Evolutionary conservation across 2,329 filamentous ascomycete genomes (phyloP).

Genomic region (Scolecobasidium constrictum): DNA sequence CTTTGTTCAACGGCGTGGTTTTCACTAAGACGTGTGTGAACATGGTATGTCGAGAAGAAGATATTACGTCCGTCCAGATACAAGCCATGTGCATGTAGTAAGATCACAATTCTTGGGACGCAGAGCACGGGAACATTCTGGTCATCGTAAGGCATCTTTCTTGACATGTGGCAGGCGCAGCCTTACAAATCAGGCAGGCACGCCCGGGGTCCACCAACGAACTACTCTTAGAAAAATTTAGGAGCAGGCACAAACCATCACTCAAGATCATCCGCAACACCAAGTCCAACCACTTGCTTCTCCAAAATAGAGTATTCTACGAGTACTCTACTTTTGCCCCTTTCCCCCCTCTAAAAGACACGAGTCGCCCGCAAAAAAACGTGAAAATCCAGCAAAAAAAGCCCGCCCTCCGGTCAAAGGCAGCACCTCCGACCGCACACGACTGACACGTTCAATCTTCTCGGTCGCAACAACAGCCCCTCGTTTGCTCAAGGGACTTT

Average conservation of each 20-base stretch:
- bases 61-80: too few species aligned
- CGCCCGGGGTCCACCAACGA: not conserved
- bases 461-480: not conserved
- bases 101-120: too few species aligned
- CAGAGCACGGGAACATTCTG: too few species aligned
- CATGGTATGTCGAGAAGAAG: too few species aligned
- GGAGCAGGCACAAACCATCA: not conserved
- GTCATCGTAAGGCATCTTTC: too few species aligned
- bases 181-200: not conserved
- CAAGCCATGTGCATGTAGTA: too few species aligned
- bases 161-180: too few species aligned
- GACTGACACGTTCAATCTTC: constrained; percentile 3
- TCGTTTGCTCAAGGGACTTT: constrained; percentile 5
- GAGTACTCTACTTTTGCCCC: constrained; percentile 9
- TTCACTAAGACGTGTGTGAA: too few species aligned
- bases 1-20: too few species aligned
- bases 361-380: constrained; percentile 24
- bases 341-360: constrained; percentile 15
- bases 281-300: not conserved
- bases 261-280: not conserved
- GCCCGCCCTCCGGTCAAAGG: not conserved
- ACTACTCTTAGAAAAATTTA: not conserved
- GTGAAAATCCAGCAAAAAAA: constrained; percentile 23
- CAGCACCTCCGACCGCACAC: constrained; percentile 1
- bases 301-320: constrained; percentile 1